Base-by-base conservation (phyloP, 148 eudicot species). In the Vaccinium vitisidaea region DNA sequence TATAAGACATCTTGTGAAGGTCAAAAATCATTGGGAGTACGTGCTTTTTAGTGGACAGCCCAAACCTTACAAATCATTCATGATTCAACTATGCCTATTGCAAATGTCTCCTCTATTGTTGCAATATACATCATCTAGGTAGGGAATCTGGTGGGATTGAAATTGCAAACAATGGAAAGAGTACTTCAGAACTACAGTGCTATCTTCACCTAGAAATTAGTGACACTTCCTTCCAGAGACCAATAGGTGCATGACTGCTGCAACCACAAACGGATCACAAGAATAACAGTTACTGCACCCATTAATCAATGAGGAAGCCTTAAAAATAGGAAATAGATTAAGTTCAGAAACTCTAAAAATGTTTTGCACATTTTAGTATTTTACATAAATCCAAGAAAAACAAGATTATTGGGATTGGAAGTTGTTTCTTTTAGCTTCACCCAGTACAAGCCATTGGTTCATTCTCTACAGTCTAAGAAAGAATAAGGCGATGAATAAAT, bases 401-500 rank as follows among this genome's bases (percentile, higher is more conserved):
- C 6, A 67, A 67, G 5, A 69, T 73, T 21, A 36, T 27, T 70
- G 2, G 16, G 39, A 73, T 36, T 36, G 77, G 18, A 36, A 73
- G 77, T 36, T 70, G 16, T 70, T 70, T 70, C 43, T 30, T 73
- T 0, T 14, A 16, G 8, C 32, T 49, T 75, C 16, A 75, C 54
- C 79, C 3, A 30, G 5, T 75, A 5, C 8, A 46, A 19, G 56
- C 56, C 11, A 76, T 7, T 76, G 1, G 14, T 76, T 49, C 50
- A 50, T 49, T 49, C 25, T 50, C 30, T 3, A n/a, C 1, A n/a
- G 1, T 21, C 80, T 76, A 80, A 80, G 23, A 3, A 82, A 63
- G 73, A 46, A 15, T 50, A 27, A 69, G 84, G 23, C 52, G 75
- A 65, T 48, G 75, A 48, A 63, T 81, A 83, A 88, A 27, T 25